These are phyloP conservation scores for Vishniacozyma victoriae DNA, from an alignment of 768 basidiomycete species.

Conservation along the genomic window DNA sequence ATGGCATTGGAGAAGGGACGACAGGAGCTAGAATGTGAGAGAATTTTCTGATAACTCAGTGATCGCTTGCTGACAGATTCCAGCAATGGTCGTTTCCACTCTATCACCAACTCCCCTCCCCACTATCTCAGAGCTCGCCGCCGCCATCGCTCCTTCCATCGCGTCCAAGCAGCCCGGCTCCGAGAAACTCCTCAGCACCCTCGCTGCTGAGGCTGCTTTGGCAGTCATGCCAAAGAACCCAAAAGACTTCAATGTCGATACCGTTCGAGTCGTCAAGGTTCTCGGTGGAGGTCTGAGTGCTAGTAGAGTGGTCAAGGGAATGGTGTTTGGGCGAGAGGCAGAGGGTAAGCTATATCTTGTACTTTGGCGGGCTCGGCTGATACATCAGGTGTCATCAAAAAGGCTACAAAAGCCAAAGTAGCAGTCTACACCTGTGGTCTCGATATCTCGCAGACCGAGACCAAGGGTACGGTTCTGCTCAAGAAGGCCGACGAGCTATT, in stretches of 20 bases:
- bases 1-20: conserved; percentile 77
- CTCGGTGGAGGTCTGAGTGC: conserved; percentile 83
- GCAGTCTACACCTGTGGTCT: conserved; percentile 90
- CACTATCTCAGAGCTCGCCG: conserved; percentile 61
- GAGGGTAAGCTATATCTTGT: conserved; percentile 58
- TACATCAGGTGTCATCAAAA: conserved; percentile 67
- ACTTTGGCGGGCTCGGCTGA: background rate
- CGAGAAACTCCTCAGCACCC: conserved; percentile 69
- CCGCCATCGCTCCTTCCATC: conserved; percentile 81
- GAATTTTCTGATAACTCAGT: background rate
- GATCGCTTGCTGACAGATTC: background rate
- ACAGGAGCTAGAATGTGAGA: conserved; percentile 83
- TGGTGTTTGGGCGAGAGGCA: conserved; percentile 96
- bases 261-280: conserved; percentile 96
- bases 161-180: conserved; percentile 96
- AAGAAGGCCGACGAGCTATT: conserved; percentile 95
- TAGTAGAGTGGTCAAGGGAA: conserved; percentile 87
- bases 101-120: conserved; percentile 54
- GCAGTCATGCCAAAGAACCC: conserved; percentile 73
- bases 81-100: conserved; percentile 25
- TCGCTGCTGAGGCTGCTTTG: conserved; percentile 89
- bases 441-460: conserved; percentile 94
- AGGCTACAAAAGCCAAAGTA: conserved; percentile 78
- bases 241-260: conserved; percentile 95
- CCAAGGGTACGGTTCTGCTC: conserved; percentile 94